phyloP scores from a whole-genome alignment of 306 rosid species.

The peach (Prunus persica) region Prunus_persica_NCBIv2 NC_034013.1:9710501-9711000 shows the following conservation, averaged over 20 bases:
- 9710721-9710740: constrained; percentile 14
- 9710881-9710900: background rate
- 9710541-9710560: constrained; percentile 51
- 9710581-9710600: constrained; percentile 86
- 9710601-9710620: constrained; percentile 71
- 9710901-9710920: background rate
- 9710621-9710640: constrained; percentile 75
- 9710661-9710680: constrained; percentile 70
- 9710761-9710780: background rate
- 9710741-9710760: background rate
- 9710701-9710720: constrained; percentile 60
- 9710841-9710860: background rate
- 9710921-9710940: background rate
- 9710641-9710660: constrained; percentile 79
- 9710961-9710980: background rate
- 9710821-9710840: background rate
- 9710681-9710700: constrained; percentile 77
- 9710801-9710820: background rate
- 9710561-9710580: constrained; percentile 81
- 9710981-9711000: background rate
- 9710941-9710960: background rate
- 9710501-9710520: constrained; percentile 86
- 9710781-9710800: background rate
- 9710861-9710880: background rate
- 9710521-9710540: constrained; percentile 58